phyloP scores from a whole-genome alignment of 306 rosid species.

The Quercus berberidifolia region DNA sequence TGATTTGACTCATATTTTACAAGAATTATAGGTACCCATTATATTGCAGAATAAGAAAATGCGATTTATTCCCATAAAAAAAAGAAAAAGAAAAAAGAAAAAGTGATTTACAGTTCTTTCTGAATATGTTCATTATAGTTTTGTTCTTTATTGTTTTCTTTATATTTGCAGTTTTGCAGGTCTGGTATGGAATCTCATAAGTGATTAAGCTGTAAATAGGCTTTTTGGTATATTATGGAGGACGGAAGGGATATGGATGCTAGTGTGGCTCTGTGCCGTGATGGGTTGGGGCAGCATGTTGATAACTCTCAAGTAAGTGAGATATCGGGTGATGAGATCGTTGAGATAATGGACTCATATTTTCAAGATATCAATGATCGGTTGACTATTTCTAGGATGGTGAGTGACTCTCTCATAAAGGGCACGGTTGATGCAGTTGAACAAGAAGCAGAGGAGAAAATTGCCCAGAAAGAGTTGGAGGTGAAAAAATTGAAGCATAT shows the following conservation, averaged over 20 bases:
- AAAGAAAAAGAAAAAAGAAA: too few relatives aligned
- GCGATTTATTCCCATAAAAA: too few relatives aligned
- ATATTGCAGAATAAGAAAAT: background rate
- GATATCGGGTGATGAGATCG: slow-evolving; percentile 34
- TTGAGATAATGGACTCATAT: slow-evolving; percentile 69
- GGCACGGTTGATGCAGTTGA: slow-evolving; percentile 74
- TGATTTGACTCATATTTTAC: background rate
- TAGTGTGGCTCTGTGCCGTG: slow-evolving; percentile 6
- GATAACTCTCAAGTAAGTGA: slow-evolving; percentile 39
- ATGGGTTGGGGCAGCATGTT: slow-evolving; percentile 16
- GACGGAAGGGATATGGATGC: slow-evolving; percentile 30
- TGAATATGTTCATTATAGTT: background rate
- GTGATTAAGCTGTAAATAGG: slow-evolving; percentile 7
- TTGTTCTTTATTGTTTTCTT: background rate
- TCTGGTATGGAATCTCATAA: background rate
- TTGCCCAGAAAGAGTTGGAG: slow-evolving; percentile 70
- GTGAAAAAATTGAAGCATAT: slow-evolving; percentile 53
- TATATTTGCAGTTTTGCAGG: background rate
- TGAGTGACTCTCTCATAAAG: slow-evolving; percentile 73
- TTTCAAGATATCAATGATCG: slow-evolving; percentile 49
- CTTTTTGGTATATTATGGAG: slow-evolving; percentile 31
- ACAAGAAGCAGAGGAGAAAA: slow-evolving; percentile 65
- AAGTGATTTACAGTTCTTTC: background rate
- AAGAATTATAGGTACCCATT: background rate
- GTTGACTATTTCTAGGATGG: slow-evolving; percentile 82